Percentiles rank a stretch among this genome's conserved stretches.
phyloP scores from a whole-genome alignment of 2,329 filamentous ascomycete genomes.

The Colletotrichum tamarilloi region DNA sequence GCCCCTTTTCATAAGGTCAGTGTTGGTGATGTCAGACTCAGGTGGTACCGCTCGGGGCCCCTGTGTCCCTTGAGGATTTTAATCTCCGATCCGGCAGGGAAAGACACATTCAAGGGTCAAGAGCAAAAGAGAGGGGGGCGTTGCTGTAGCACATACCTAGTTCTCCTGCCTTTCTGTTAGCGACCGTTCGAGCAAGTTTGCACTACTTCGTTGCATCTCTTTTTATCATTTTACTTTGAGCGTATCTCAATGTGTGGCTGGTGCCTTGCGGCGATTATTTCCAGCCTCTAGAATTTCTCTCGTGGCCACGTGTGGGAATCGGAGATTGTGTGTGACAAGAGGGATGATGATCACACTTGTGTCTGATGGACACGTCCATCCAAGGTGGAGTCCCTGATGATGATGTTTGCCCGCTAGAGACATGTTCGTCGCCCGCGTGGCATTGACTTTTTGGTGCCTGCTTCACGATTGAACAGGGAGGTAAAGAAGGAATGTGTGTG shows the following conservation, averaged over 20 bases:
- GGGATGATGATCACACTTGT: neutral
- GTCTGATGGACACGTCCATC: neutral
- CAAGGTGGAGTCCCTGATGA: neutral
- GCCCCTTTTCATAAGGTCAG: neutral
- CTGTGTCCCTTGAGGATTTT: neutral
- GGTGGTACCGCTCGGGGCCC: slow-evolving; percentile 8
- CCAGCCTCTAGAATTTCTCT: neutral
- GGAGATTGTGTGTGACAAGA: neutral
- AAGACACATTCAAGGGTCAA: neutral
- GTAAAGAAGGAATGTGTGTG: neutral
- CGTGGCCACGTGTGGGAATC: neutral
- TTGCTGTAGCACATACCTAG: too few relatives aligned
- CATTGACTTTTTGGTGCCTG: neutral
- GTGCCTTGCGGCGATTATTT: too few relatives aligned
- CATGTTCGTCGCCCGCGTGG: neutral
- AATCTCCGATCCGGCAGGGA: slow-evolving; percentile 27
- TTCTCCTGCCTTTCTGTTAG: neutral
- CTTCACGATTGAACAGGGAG: neutral
- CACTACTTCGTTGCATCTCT: neutral
- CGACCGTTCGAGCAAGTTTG: slow-evolving; percentile 7
- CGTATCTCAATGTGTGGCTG: neutral
- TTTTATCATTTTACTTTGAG: neutral
- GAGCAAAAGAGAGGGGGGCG: neutral
- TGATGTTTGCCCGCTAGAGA: neutral
- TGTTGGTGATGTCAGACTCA: slow-evolving; percentile 21